Evolutionary conservation across 2,329 filamentous ascomycete species (phyloP), one percentile per base, ranked within the genome.

Genomic region (Pseudogymnoascus sp.): DNA sequence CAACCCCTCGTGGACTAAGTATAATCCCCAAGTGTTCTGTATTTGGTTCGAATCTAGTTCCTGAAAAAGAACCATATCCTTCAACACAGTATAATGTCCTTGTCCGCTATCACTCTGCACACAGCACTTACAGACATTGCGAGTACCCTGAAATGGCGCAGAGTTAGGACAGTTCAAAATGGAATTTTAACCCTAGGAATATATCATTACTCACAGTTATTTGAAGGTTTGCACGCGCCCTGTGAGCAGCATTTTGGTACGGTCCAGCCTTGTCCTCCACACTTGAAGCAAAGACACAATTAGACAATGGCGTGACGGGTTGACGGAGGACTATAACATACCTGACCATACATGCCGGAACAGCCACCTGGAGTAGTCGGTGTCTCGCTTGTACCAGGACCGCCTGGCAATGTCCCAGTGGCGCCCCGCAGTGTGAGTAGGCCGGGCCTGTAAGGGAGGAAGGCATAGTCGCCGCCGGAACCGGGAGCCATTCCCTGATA

Each of bases 401-500:
- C 35, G 35, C 35, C 35, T 38, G 14, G 35, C 35, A n/a, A n/a
- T 38, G 14, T n/a, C 12, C 12, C 14, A n/a, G 35, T 38, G 14
- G 35, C 35, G 12, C 37, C 37, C 6, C 16, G 4, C 1, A 83
- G 71, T 0, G 83, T 86, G 63, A 86, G 69, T 21, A 86, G 63
- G 58, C 78, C 84, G 0, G 83, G 83, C 6, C 77, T 74, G 70
- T 84, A 87, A 1, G 83, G 83, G 63, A 81, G 67, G 2, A 66
- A 33, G 65, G 76, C 76, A 68, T 88, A 87, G 16, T 41, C 38
- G 16, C 16, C 38, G 43, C 70, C 69, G 0, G 70, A 71, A 59
- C 61, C 75, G 1, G 83, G 78, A 11, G 73, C 69, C 11, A 75
- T 73, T 19, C 85, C 86, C 73, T 88, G 86, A 72, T 86, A 88